These are phyloP conservation scores for Lagenidium giganteum DNA, from an alignment of 352 stramenopile genomes.

Conservation along the genomic window DNA sequence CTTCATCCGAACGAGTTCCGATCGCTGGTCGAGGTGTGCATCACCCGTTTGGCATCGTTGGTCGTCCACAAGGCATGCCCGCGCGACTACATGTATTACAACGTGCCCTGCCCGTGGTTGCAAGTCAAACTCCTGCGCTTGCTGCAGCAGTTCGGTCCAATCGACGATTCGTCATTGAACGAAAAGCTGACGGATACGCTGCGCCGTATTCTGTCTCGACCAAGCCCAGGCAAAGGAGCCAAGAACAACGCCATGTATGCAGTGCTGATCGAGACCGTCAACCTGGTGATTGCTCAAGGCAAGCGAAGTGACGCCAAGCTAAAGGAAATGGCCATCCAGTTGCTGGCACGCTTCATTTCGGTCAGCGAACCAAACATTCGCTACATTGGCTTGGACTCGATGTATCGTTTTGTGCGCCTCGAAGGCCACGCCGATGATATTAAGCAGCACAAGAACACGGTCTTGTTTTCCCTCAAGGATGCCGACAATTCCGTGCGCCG, in stretches of 20 bases:
- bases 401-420: slow-evolving; percentile 92
- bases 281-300: slow-evolving; percentile 94
- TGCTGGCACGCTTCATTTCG: slow-evolving; percentile 96
- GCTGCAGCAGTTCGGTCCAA: slow-evolving; percentile 89
- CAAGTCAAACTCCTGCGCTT: slow-evolving; percentile 92
- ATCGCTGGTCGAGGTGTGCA: slow-evolving; percentile 89
- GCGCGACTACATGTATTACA: slow-evolving; percentile 97
- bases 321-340: slow-evolving; percentile 87
- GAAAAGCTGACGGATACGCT: slow-evolving; percentile 89
- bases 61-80: slow-evolving; percentile 93
- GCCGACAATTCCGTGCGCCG: slow-evolving; percentile 95
- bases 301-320: slow-evolving; percentile 84
- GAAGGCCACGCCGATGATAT: slow-evolving; percentile 80
- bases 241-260: slow-evolving; percentile 97
- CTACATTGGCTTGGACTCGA: slow-evolving; percentile 96
- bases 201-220: slow-evolving; percentile 89
- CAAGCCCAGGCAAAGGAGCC: slow-evolving; percentile 65
- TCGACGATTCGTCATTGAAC: slow-evolving; percentile 42
- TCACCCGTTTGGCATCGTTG: slow-evolving; percentile 89
- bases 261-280: slow-evolving; percentile 97
- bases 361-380: slow-evolving; percentile 97
- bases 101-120: slow-evolving; percentile 94
- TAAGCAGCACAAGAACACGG: slow-evolving; percentile 94
- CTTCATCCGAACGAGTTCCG: slow-evolving; percentile 89
- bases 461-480: slow-evolving; percentile 96